Percentiles rank a stretch among this genome's conserved stretches.
Evolutionary conservation across 371 early-diverging fungal species (phyloP).

Genomic region (Mucor plumbeus): DNA sequence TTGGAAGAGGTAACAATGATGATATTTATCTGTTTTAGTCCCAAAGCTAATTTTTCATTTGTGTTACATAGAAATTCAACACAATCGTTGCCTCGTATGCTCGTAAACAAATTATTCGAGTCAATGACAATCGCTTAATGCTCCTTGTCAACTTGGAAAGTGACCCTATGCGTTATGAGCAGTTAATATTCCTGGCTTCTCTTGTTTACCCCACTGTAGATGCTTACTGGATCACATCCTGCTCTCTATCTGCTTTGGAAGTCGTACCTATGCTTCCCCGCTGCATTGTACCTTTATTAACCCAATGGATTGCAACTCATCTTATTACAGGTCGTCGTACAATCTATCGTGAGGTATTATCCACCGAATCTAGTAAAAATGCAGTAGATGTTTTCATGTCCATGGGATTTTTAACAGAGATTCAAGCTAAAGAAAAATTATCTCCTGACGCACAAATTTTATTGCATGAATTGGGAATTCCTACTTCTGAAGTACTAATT

Average conservation of each 20-base stretch:
- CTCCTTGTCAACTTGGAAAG: constrained; percentile 43
- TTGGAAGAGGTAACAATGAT: constrained; percentile 39
- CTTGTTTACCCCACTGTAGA: constrained; percentile 56
- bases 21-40: neutral
- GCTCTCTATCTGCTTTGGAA: constrained; percentile 55
- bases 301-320: constrained; percentile 60
- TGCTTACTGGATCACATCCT: constrained; percentile 58
- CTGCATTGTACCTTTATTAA: constrained; percentile 47
- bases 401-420: constrained; percentile 50
- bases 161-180: constrained; percentile 46
- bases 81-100: constrained; percentile 30
- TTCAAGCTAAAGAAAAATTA: constrained; percentile 47
- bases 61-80: constrained; percentile 32
- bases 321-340: constrained; percentile 52
- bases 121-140: constrained; percentile 21
- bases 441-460: constrained; percentile 56
- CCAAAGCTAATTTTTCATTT: neutral
- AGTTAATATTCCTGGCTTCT: constrained; percentile 49
- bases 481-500: constrained; percentile 50
- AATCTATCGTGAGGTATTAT: constrained; percentile 54
- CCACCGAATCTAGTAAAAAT: constrained; percentile 50
- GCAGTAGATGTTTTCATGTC: constrained; percentile 54
- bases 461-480: constrained; percentile 53
- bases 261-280: constrained; percentile 54
- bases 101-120: constrained; percentile 32